phyloP scores from a whole-genome alignment of 805 yeast species.

The Debaryomyces maramus region DNA sequence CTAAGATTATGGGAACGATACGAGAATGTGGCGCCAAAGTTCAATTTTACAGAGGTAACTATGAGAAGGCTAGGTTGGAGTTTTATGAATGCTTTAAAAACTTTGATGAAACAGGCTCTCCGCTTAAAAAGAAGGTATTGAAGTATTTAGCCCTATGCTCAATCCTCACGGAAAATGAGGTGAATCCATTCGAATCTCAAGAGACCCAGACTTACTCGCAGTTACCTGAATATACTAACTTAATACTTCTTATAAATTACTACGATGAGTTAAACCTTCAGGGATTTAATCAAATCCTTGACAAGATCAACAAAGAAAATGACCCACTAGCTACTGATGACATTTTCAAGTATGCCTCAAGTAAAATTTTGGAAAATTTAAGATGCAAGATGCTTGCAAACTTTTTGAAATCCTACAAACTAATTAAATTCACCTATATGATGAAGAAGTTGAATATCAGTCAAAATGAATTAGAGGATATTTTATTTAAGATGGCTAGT shows the following conservation, averaged over 20 bases:
- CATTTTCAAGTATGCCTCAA: conserved; percentile 28
- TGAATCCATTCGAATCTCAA: conserved; percentile 71
- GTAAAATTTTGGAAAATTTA: conserved; percentile 28
- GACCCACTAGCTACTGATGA: conserved; percentile 31
- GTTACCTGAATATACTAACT: conserved; percentile 27
- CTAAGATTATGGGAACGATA: conserved; percentile 70
- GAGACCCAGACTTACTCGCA: conserved; percentile 58
- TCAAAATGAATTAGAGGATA: conserved; percentile 25
- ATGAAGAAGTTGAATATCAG: conserved; percentile 17
- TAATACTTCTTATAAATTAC: conserved; percentile 28
- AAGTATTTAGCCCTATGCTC: conserved; percentile 63
- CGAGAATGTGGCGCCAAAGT: conserved; percentile 76
- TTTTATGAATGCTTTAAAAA: conserved; percentile 49
- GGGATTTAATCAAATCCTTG: conserved; percentile 16
- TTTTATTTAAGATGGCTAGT: conserved; percentile 28
- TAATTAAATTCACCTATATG: conserved; percentile 28
- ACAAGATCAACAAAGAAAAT: conserved; percentile 14
- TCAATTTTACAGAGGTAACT: conserved; percentile 59
- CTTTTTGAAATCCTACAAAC: conserved; percentile 29
- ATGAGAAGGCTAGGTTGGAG: conserved; percentile 62
- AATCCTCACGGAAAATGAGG: conserved; percentile 60
- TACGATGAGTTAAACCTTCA: conserved; percentile 31
- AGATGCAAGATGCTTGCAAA: conserved; percentile 31
- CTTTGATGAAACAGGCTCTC: conserved; percentile 46
- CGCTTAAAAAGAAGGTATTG: conserved; percentile 53